Percentiles rank a stretch among this genome's conserved stretches.
These are phyloP conservation scores for Curvularia hawaiiensis DNA, from an alignment of 2,329 filamentous ascomycete species.

Conservation along the genomic window DNA sequence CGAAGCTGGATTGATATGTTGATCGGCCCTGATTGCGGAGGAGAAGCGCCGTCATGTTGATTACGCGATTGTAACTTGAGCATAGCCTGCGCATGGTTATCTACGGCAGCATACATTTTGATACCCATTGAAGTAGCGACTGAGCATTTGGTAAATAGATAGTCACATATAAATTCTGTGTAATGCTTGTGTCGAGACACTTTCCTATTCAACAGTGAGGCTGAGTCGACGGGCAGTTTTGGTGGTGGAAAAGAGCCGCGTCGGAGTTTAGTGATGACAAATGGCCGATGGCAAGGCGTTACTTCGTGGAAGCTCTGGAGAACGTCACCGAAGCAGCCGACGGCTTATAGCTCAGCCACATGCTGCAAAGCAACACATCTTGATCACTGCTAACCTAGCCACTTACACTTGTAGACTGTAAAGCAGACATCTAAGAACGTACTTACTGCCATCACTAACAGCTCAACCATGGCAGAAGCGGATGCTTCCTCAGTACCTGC, in stretches of 20 bases:
- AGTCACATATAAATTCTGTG: background rate
- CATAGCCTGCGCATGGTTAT: conserved; percentile 6
- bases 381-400: conserved; percentile 36
- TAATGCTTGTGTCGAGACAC: background rate
- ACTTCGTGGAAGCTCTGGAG: conserved; percentile 42
- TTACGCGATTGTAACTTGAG: conserved; percentile 9
- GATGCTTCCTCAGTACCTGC: conserved; percentile 13
- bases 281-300: conserved; percentile 36
- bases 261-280: conserved; percentile 37
- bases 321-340: conserved; percentile 38
- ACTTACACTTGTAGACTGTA: conserved; percentile 18
- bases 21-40: conserved; percentile 21
- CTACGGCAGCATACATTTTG: conserved; percentile 17
- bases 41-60: background rate
- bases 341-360: conserved; percentile 24
- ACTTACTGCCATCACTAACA: background rate
- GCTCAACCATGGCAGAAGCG: conserved; percentile 22
- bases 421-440: conserved; percentile 5
- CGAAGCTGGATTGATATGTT: conserved; percentile 27
- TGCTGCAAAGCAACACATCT: conserved; percentile 34
- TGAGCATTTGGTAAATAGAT: background rate
- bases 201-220: background rate
- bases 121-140: conserved; percentile 22
- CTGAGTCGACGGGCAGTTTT: background rate
- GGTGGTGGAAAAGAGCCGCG: conserved; percentile 1